Percentiles rank a stretch among this genome's conserved stretches.
Evolutionary conservation across 2,329 filamentous ascomycete species (phyloP).

Genomic region (Botrytis paeoniae): DNA sequence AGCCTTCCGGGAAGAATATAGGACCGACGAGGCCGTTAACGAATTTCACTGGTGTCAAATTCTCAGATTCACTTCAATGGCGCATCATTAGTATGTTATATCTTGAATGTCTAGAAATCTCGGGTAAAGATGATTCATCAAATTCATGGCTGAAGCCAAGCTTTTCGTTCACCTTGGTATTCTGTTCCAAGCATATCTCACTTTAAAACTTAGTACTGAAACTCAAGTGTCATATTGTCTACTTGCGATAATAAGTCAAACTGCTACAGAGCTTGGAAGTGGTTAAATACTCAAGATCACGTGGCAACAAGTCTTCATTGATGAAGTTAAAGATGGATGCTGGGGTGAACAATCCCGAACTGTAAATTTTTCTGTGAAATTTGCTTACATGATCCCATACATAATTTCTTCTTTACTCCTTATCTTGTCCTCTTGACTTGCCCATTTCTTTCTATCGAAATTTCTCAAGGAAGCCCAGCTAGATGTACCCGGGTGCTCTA

Average conservation of each 20-base stretch:
- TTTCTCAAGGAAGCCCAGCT: too few relatives aligned
- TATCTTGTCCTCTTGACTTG: too few relatives aligned
- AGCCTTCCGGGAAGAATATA: background rate
- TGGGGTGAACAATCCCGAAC: too few relatives aligned
- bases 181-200: background rate
- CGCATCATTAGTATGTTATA: background rate
- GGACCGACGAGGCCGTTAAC: background rate
- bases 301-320: background rate
- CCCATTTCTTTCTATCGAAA: too few relatives aligned
- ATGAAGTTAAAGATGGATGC: too few relatives aligned
- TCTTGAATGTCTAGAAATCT: too few relatives aligned
- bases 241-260: background rate
- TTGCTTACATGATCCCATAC: too few relatives aligned
- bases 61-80: background rate
- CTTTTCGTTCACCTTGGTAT: background rate
- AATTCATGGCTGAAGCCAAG: background rate
- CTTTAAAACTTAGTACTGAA: background rate
- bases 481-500: too few relatives aligned
- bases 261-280: too few relatives aligned
- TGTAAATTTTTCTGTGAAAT: too few relatives aligned
- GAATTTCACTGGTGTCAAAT: background rate
- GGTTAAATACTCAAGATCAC: too few relatives aligned
- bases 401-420: too few relatives aligned
- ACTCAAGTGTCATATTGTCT: background rate
- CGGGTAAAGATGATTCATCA: background rate